Conservation (phyloP, 2,329 filamentous ascomycete species). For the Aspergillus persii region DNA sequence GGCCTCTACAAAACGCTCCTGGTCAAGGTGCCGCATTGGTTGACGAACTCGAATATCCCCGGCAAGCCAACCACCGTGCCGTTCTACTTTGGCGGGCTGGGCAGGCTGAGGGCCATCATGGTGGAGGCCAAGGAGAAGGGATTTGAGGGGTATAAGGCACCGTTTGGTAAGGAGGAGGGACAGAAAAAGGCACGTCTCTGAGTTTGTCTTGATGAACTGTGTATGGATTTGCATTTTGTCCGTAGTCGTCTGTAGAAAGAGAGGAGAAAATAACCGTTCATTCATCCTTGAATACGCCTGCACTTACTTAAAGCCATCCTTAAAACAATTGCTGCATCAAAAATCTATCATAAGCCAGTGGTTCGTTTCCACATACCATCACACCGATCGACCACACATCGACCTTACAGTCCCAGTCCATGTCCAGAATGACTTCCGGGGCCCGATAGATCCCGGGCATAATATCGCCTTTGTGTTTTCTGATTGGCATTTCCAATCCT, state of each 20-base stretch:
- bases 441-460: conserved; percentile 30
- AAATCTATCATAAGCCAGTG: no score
- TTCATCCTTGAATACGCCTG: no score
- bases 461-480: conserved; percentile 20
- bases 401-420: conserved; percentile 29
- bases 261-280: no score
- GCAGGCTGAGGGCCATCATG: neutral
- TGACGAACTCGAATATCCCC: conserved; percentile 13
- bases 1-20: neutral
- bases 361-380: conserved; percentile 19
- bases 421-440: conserved; percentile 32
- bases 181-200: neutral
- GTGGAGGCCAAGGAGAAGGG: conserved; percentile 1
- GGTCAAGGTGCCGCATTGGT: conserved; percentile 6
- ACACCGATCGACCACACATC: conserved; percentile 33
- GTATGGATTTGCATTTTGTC: neutral
- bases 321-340: no score
- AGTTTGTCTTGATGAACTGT: neutral
- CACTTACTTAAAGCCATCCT: no score
- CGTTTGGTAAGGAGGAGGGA: neutral
- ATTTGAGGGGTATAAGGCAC: conserved; percentile 4
- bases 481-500: conserved; percentile 10
- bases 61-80: conserved; percentile 18
- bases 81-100: conserved; percentile 9
- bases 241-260: no score